A percentile compares a stretch with the other conserved stretches of the same genome.
Evolutionary conservation across 2,329 filamentous ascomycete genomes (phyloP).

Genomic region (Gyromitra esculenta): DNA sequence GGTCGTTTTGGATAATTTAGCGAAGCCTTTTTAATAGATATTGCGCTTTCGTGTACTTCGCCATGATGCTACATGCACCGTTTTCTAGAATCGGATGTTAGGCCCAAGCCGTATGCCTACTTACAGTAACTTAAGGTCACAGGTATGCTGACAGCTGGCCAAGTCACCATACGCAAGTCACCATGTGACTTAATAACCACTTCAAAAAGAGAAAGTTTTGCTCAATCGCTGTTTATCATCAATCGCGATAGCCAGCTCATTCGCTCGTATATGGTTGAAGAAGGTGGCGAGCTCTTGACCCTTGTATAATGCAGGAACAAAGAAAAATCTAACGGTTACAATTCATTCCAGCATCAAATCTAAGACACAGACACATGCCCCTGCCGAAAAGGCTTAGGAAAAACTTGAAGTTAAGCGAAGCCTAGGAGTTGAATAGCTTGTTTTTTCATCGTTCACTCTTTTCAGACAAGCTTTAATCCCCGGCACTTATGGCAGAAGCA

Average conservation of each 20-base stretch:
- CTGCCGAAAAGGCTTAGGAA: background rate
- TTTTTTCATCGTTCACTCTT: slow-evolving; percentile 3
- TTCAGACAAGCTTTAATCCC: slow-evolving; percentile 23
- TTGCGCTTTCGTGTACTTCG: background rate
- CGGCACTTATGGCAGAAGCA: slow-evolving; percentile 33
- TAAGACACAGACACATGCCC: slow-evolving; percentile 14
- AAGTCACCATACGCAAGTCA: slow-evolving; percentile 18
- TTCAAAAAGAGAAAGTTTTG: background rate
- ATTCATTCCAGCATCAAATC: slow-evolving; percentile 14
- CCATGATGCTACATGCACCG: background rate
- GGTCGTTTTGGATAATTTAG: background rate
- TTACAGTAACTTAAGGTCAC: slow-evolving; percentile 4
- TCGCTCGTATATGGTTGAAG: slow-evolving; percentile 1
- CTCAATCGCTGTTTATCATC: background rate
- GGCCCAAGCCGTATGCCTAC: slow-evolving; percentile 1
- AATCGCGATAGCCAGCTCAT: slow-evolving; percentile 30
- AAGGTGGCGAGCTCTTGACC: background rate
- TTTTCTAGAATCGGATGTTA: background rate
- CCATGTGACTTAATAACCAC: background rate
- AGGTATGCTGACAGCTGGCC: slow-evolving; percentile 17
- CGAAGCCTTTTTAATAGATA: background rate
- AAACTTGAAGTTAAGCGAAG: slow-evolving; percentile 16
- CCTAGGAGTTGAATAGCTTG: slow-evolving; percentile 8
- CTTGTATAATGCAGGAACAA: slow-evolving; percentile 31
- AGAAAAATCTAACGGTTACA: background rate